These are phyloP conservation scores for Penicillium sp. DNA, from an alignment of 2,329 filamentous ascomycete genomes.

Conservation along the genomic window DNA sequence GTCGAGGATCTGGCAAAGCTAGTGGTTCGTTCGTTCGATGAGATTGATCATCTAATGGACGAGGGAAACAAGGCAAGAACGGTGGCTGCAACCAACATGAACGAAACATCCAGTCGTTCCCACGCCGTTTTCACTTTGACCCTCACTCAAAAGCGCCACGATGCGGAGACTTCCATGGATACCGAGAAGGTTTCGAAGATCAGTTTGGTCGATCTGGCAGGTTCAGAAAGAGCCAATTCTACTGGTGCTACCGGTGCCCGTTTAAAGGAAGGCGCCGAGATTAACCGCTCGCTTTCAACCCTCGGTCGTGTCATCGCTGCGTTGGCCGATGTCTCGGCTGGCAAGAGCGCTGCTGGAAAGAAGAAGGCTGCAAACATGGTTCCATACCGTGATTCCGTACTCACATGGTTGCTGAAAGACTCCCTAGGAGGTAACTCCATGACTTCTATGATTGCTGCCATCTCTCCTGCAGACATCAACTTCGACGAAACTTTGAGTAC, in stretches of 20 bases:
- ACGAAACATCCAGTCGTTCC: constrained; percentile 96
- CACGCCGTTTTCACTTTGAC: constrained; percentile 98
- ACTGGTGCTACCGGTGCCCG: constrained; percentile 94
- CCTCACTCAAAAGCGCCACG: constrained; percentile 87
- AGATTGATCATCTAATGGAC: constrained; percentile 98
- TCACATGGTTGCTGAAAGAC: constrained; percentile 97
- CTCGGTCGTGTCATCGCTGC: constrained; percentile 96
- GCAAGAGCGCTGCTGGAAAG: constrained; percentile 69
- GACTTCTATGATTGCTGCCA: constrained; percentile 99
- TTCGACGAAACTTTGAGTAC: constrained; percentile 97
- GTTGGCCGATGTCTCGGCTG: constrained; percentile 82
- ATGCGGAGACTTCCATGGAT: constrained; percentile 91
- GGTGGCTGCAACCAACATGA: constrained; percentile 99
- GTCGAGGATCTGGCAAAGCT: constrained; percentile 97
- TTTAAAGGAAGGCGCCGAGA: constrained; percentile 95
- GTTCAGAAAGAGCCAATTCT: constrained; percentile 94
- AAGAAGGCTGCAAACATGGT: constrained; percentile 74
- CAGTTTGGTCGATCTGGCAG: constrained; percentile 93
- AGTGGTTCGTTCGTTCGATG: constrained; percentile 85
- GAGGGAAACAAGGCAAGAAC: constrained; percentile 98
- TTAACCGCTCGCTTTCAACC: constrained; percentile 94
- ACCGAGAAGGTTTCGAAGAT: constrained; percentile 98
- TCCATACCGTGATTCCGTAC: constrained; percentile 91
- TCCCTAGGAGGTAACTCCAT: constrained; percentile 97
- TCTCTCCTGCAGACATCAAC: constrained; percentile 97